Evolutionary conservation across 345 rosid genomes (phyloP), one percentile per base, ranked within the genome.

Genomic region (Isatis tinctoria): DNA sequence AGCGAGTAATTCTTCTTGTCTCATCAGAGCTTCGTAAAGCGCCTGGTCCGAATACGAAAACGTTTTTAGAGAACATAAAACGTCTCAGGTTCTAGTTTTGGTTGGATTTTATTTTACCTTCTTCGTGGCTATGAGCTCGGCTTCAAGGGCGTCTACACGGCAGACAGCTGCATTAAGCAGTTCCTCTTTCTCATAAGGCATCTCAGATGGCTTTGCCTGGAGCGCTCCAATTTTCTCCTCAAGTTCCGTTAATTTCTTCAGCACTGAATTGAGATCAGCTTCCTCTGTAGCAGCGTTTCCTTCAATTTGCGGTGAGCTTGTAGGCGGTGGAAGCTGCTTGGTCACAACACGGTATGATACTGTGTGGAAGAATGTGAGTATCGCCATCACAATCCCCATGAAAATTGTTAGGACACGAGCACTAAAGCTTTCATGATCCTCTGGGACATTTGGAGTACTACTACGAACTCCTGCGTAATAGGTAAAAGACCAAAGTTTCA

Each of bases 141-240:
- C 99, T 85, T 96, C 99, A 44, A 96, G 82, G 18, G 95, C 98
- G 62, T 96, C 99, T 68, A 96, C 98, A 10, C 98, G 97, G 69
- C 95, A 96, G 51, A 96, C 97, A 57, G 98, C 98, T 60, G 98
- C 99, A 74, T 89, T 89, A 69, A 96, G 85, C 79, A 96, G 74
- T 74, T 96, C 99, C 83, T 79, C 99, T 85, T 96, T 96, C 86
- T 96, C 98, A 12, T 49, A 88, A 69, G 99, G 99, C 99, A 96
- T 96, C 85, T 85, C 96, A 30, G 88, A 84, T 57, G 98, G 99
- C 79, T 92, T 96, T 51, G 93, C 79, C 79, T 87, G 93, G 59
- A 96, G 90, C 22, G 85, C 87, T 68, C 78, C 85, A 18, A 90
- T 89, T 82, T 92, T 96, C 83, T 88, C 90, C 88, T 96, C 99